phyloP scores from a whole-genome alignment of 257 asterid species.

The Nicotiana undulata region DNA sequence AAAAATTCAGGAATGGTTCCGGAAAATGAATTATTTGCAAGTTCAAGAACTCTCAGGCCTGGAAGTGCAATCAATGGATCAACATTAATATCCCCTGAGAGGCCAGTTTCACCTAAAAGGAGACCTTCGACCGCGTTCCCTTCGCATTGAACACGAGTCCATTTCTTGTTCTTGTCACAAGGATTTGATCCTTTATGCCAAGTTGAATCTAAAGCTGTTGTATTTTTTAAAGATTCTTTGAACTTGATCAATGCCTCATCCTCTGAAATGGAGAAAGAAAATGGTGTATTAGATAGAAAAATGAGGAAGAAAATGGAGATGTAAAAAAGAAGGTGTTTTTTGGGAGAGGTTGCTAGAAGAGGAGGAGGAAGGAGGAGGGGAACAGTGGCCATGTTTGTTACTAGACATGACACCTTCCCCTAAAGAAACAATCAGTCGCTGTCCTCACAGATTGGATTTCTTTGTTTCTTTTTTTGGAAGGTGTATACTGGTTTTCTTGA shows the following conservation, averaged over 20 bases:
- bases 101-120: constrained; percentile 34
- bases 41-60: constrained; percentile 35
- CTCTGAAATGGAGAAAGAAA: constrained; percentile 30
- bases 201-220: constrained; percentile 43
- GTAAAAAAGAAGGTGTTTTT: not conserved
- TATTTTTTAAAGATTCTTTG: constrained; percentile 35
- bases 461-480: constrained; percentile 16
- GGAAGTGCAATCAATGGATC: constrained; percentile 29
- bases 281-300: constrained; percentile 8
- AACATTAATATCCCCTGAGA: constrained; percentile 36
- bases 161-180: constrained; percentile 28
- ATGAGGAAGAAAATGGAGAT: constrained; percentile 16
- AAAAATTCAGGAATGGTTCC: constrained; percentile 57
- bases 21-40: constrained; percentile 49
- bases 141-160: constrained; percentile 59
- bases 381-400: constrained; percentile 2
- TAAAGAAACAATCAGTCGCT: constrained; percentile 26
- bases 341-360: not conserved
- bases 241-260: constrained; percentile 47
- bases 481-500: constrained; percentile 8
- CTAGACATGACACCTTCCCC: constrained; percentile 22
- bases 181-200: constrained; percentile 61
- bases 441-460: constrained; percentile 36
- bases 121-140: constrained; percentile 30
- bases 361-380: constrained; percentile 3